phyloP scores from a whole-genome alignment of 495 filamentous ascomycete genomes.

The Aspergillus kassunensis region DNA sequence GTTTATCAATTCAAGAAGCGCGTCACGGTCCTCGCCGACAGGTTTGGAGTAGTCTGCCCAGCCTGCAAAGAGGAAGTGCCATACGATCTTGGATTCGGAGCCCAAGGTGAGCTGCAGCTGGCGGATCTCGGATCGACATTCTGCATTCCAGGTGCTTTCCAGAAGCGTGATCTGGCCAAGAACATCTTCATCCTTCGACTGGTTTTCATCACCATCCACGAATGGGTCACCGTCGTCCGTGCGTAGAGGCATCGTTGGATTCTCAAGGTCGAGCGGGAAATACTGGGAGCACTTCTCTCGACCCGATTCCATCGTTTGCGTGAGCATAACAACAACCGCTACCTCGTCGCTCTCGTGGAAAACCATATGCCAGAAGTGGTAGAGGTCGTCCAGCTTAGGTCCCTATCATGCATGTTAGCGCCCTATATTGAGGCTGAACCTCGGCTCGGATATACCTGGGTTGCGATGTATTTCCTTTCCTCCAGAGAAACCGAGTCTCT shows the following conservation, averaged over 20 bases:
- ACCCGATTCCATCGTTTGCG: slow-evolving; percentile 77
- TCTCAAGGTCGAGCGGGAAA: slow-evolving; percentile 62
- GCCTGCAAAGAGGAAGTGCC: slow-evolving; percentile 84
- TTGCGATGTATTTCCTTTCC: slow-evolving; percentile 62
- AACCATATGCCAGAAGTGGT: slow-evolving; percentile 95
- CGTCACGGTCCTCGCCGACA: slow-evolving; percentile 69
- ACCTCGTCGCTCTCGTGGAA: slow-evolving; percentile 76
- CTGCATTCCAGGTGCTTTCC: slow-evolving; percentile 42
- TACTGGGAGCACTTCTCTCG: slow-evolving; percentile 90
- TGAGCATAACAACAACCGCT: slow-evolving; percentile 93
- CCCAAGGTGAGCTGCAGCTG: slow-evolving; percentile 53
- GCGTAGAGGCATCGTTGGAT: slow-evolving; percentile 58
- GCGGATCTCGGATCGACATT: slow-evolving; percentile 51
- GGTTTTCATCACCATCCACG: slow-evolving; percentile 22
- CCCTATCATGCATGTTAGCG: slow-evolving; percentile 50
- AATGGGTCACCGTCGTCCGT: slow-evolving; percentile 42
- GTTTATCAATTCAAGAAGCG: slow-evolving; percentile 73
- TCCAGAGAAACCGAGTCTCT: slow-evolving; percentile 49
- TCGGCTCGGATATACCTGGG: slow-evolving; percentile 47
- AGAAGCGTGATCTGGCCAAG: slow-evolving; percentile 46
- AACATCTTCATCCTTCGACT: slow-evolving; percentile 14
- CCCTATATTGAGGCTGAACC: not conserved
- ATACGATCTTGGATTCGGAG: slow-evolving; percentile 65
- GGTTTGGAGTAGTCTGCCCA: slow-evolving; percentile 96
- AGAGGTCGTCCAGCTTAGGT: slow-evolving; percentile 63